Evolutionary conservation across 148 eudicot species (phyloP).

Genomic region (Vaccinium myrtillus): DNA sequence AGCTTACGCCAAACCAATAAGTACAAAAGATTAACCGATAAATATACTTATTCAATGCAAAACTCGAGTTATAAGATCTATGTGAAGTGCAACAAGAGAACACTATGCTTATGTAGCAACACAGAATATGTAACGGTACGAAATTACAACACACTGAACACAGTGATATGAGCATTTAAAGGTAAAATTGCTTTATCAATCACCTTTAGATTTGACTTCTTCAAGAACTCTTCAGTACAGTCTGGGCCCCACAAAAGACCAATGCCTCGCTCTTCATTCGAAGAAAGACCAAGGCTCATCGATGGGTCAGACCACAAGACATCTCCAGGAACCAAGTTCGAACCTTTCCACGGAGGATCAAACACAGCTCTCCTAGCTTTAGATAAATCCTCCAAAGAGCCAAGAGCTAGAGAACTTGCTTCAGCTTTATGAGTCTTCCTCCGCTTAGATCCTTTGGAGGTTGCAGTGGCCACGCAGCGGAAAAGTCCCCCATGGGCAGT

Average conservation of each 20-base stretch:
- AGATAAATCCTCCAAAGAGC: too few relatives aligned
- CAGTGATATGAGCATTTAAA: not conserved
- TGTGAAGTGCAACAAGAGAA: too few relatives aligned
- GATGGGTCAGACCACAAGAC: conserved; percentile 98
- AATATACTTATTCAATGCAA: too few relatives aligned
- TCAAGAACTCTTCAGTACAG: conserved; percentile 81
- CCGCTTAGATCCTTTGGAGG: too few relatives aligned
- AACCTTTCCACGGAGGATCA: conserved; percentile 95
- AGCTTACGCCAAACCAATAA: not conserved
- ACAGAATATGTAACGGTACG: too few relatives aligned
- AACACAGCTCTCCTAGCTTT: conserved; percentile 69
- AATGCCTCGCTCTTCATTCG: conserved; percentile 85
- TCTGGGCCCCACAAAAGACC: conserved; percentile 98
- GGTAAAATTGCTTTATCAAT: not conserved
- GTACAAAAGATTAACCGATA: too few relatives aligned
- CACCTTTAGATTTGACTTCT: conserved; percentile 74
- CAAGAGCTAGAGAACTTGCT: too few relatives aligned
- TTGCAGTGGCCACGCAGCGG: conserved; percentile 41
- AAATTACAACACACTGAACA: not conserved
- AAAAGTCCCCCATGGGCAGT: conserved; percentile 35
- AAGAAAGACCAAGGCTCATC: conserved; percentile 77
- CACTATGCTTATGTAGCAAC: too few relatives aligned
- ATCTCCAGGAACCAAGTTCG: conserved; percentile 88
- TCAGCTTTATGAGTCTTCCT: too few relatives aligned
- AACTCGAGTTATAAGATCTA: not conserved